A percentile compares a stretch with the other conserved stretches of the same genome.
Conservation (phyloP, 805 yeast species). For the Sugiyamaella qingdaonensis region DNA sequence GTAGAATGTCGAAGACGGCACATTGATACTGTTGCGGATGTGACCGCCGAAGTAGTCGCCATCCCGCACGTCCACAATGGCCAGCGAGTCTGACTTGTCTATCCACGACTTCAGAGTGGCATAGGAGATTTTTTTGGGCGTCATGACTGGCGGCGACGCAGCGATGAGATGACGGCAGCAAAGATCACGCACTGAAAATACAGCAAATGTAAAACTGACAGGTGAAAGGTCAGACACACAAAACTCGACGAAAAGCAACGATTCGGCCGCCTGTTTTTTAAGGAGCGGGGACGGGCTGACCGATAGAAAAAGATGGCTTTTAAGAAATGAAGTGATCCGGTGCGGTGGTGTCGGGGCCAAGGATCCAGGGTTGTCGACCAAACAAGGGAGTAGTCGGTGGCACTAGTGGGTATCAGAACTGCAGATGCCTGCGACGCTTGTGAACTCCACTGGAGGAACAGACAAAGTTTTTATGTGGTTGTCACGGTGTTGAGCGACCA, state of each 20-base stretch:
- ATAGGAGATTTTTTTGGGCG: slow-evolving; percentile 21
- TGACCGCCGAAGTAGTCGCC: slow-evolving; percentile 78
- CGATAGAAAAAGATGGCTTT: neutral
- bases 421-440: neutral
- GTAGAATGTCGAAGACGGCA: slow-evolving; percentile 48
- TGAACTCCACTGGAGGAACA: neutral
- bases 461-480: neutral
- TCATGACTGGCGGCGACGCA: neutral
- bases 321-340: neutral
- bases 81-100: slow-evolving; percentile 25
- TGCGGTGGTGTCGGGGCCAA: neutral
- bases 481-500: neutral
- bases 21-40: slow-evolving; percentile 50
- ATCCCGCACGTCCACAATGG: slow-evolving; percentile 81
- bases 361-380: slow-evolving; percentile 1
- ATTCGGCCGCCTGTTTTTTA: neutral
- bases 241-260: neutral
- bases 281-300: neutral
- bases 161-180: neutral
- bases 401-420: neutral
- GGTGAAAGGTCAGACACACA: no score
- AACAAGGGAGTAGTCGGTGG: neutral
- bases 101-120: slow-evolving; percentile 30
- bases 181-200: neutral
- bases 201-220: neutral